Conservation (phyloP, 495 filamentous ascomycete species). For the Tuber brumale region DNA sequence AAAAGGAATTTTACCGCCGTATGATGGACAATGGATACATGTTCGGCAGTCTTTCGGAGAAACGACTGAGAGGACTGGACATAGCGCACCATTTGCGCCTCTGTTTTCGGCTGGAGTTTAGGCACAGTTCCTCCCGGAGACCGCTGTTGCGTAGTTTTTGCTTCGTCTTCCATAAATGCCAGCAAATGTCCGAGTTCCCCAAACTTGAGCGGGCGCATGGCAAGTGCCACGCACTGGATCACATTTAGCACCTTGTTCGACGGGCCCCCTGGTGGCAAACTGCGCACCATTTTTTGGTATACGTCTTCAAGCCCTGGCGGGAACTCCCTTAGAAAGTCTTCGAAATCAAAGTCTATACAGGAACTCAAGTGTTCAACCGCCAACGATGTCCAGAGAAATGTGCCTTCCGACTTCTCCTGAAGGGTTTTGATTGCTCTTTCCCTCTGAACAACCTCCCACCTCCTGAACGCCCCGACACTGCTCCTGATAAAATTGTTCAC, state of each 20-base stretch:
- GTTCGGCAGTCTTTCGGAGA: too few species aligned
- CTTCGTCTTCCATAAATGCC: not conserved
- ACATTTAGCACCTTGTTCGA: not conserved
- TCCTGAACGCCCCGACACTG: not conserved
- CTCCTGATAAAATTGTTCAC: not conserved
- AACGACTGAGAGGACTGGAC: too few species aligned
- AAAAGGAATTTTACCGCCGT: too few species aligned
- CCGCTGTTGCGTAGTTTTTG: too few species aligned
- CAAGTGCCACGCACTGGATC: not conserved
- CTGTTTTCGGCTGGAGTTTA: too few species aligned
- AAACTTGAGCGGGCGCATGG: not conserved
- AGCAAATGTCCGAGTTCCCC: not conserved
- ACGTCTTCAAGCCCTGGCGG: not conserved
- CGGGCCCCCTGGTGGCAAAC: too few species aligned
- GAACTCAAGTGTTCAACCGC: too few species aligned
- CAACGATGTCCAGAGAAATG: not conserved
- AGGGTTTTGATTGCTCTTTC: not conserved
- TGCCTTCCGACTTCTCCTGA: not conserved
- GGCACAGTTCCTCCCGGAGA: too few species aligned
- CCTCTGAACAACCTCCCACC: not conserved
- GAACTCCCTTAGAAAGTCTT: not conserved
- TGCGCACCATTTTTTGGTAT: too few species aligned
- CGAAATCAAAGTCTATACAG: too few species aligned
- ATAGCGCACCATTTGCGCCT: too few species aligned
- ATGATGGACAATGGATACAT: too few species aligned